Evolutionary conservation across 805 yeast genomes (phyloP), one percentile per base, ranked within the genome.

Genomic region (Tetrapisispora iriomotensis): DNA sequence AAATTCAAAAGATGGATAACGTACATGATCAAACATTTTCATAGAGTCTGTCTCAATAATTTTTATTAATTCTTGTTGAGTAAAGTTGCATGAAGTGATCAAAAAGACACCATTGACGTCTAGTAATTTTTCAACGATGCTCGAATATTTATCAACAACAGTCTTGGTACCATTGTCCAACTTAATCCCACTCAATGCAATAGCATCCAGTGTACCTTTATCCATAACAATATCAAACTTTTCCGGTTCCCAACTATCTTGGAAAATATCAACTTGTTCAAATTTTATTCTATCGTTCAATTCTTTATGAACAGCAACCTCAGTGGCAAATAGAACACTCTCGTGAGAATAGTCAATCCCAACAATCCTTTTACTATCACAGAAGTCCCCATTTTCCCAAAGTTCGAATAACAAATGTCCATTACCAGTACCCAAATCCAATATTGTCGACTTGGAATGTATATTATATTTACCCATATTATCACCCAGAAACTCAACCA

Each of bases 121-220:
- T 60, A 92, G 62, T 38, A 84, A 48, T 40, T 71, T 69, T 34
- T 66, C 65, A 17, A 85, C 78, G 26, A 74, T 77, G 0, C 48
- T 46, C 0, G 87, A 77, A 51, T 92, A 90, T 13, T 75, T 64
- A 21, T 79, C 76, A 41, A 72, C 64, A 3, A 75, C 71, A 14
- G 72, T 68, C 15, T 14, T 33, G 41, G 66, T 64, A 7, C 66
- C 68, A 10, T 62, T 63, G 8, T 61, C 69, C 42, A 72, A 73
- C 17, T 61, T 69, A 2, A 65, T 48, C 18, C 80, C 81, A 57
- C 85, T 84, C 33, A 92, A 68, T 0, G 96, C 96, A 45, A 92
- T 90, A 5, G 99, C 99, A 63, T 92, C 99, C 18, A 92, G 64
- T 0, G 99, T 92, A 8, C 99, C 99, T 58, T 92, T 92, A 61